These are phyloP conservation scores for Citrus inodora DNA, from an alignment of 345 rosid genomes.

Conservation along the genomic window DNA sequence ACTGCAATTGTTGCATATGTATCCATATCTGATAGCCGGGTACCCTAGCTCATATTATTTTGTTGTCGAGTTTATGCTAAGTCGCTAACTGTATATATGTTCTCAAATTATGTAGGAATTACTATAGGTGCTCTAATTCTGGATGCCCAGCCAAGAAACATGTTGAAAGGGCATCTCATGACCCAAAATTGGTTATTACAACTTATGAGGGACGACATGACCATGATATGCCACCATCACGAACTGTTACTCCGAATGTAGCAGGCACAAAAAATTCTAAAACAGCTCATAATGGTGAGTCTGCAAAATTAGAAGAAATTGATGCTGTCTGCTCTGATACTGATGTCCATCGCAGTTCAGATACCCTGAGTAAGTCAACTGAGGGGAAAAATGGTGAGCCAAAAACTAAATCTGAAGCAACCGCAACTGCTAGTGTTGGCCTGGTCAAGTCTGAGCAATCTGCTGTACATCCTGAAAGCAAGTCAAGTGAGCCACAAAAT, in stretches of 20 bases:
- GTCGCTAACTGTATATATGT: constrained; percentile 5
- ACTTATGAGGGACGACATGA: constrained; percentile 90
- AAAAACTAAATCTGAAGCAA: constrained; percentile 26
- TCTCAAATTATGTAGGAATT: constrained; percentile 60
- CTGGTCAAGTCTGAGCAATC: constrained; percentile 5
- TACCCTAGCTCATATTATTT: not conserved
- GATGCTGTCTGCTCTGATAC: constrained; percentile 20
- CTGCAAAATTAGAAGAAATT: constrained; percentile 36
- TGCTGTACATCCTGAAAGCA: constrained; percentile 8
- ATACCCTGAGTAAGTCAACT: constrained; percentile 26
- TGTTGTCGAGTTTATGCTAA: constrained; percentile 2
- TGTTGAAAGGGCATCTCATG: constrained; percentile 75
- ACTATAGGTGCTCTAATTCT: constrained; percentile 88
- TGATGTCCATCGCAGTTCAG: constrained; percentile 25
- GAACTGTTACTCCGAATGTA: constrained; percentile 58
- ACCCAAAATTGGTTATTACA: constrained; percentile 62
- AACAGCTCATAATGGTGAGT: constrained; percentile 27
- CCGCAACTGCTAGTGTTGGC: constrained; percentile 14
- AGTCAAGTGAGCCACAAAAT: constrained; percentile 27
- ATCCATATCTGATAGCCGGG: not conserved
- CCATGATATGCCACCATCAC: constrained; percentile 76
- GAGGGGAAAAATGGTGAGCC: constrained; percentile 31
- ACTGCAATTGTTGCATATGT: not conserved
- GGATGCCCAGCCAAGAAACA: constrained; percentile 94
- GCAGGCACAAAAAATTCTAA: constrained; percentile 21